Conservation (phyloP, 768 basidiomycete genomes). For the Trametes punicea region DNA sequence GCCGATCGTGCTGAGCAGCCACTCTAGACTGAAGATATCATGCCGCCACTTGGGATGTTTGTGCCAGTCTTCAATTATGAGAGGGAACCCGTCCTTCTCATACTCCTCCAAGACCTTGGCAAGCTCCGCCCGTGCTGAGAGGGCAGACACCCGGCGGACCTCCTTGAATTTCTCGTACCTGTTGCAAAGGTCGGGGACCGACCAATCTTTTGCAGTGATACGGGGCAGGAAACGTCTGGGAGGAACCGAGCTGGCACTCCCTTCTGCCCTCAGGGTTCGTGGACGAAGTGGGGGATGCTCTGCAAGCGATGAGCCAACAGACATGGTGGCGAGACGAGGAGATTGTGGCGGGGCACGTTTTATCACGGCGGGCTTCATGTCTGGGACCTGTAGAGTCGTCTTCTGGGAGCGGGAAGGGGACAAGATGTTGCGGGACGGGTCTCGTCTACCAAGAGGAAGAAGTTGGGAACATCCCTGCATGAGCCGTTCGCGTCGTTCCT, state of each 20-base stretch:
- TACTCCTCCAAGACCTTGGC: slow-evolving; percentile 38
- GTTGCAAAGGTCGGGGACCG: slow-evolving; percentile 39
- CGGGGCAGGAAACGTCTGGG: not conserved
- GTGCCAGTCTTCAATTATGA: slow-evolving; percentile 65
- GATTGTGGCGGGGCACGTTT: no score
- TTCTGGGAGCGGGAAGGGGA: not conserved
- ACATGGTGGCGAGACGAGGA: not conserved
- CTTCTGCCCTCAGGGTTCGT: not conserved
- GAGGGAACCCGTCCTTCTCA: slow-evolving; percentile 52
- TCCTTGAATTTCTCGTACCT: slow-evolving; percentile 40
- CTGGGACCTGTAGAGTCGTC: not conserved
- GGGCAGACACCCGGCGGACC: slow-evolving; percentile 39
- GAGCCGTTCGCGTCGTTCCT: not conserved
- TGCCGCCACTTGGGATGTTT: slow-evolving; percentile 51
- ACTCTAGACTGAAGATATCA: slow-evolving; percentile 52
- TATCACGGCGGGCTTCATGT: not conserved
- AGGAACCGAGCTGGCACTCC: not conserved
- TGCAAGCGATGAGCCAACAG: not conserved
- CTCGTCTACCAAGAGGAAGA: not conserved
- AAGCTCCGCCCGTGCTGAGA: slow-evolving; percentile 25
- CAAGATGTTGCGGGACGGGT: not conserved
- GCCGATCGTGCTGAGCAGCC: slow-evolving; percentile 39
- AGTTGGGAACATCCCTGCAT: not conserved
- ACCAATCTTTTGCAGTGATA: slow-evolving; percentile 49
- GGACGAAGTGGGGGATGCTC: not conserved